Percentiles rank a stretch among this genome's conserved stretches.
phyloP scores from a whole-genome alignment of 805 yeast species.

The Cyberlindnera suaveolens region DNA sequence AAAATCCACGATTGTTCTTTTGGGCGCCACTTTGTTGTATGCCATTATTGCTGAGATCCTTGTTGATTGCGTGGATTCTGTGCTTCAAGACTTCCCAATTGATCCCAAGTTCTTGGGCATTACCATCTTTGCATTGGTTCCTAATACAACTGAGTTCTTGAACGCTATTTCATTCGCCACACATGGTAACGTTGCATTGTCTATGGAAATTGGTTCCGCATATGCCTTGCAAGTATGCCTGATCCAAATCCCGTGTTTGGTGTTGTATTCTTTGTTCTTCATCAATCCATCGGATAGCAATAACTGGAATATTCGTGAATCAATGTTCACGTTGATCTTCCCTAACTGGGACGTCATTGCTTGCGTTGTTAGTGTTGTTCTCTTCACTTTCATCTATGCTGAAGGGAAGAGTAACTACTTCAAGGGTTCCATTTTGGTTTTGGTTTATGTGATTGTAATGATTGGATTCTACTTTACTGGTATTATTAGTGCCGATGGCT shows the following conservation, averaged over 20 bases:
- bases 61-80: conserved; percentile 89
- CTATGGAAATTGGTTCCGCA: conserved; percentile 98
- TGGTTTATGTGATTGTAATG: conserved; percentile 68
- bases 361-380: conserved; percentile 73
- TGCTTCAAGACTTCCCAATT: conserved; percentile 69
- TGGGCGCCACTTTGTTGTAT: conserved; percentile 80
- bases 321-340: conserved; percentile 75
- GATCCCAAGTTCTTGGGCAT: conserved; percentile 88
- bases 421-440: conserved; percentile 84
- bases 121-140: conserved; percentile 92
- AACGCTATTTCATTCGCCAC: conserved; percentile 97
- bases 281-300: conserved; percentile 27
- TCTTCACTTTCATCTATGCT: conserved; percentile 90
- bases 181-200: conserved; percentile 90
- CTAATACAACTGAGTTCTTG: conserved; percentile 93
- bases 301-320: conserved; percentile 28
- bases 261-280: conserved; percentile 60
- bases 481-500: conserved; percentile 4
- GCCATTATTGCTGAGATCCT: conserved; percentile 92
- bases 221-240: conserved; percentile 94
- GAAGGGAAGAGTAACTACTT: conserved; percentile 96
- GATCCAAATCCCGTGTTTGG: conserved; percentile 88
- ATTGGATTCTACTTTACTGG: conserved; percentile 71
- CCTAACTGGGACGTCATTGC: conserved; percentile 96
- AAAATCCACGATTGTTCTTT: conserved; percentile 75